Evolutionary conservation across 352 stramenopile species (phyloP), one percentile per base, ranked within the genome.

Genomic region (Phytophthora agathidicida): DNA sequence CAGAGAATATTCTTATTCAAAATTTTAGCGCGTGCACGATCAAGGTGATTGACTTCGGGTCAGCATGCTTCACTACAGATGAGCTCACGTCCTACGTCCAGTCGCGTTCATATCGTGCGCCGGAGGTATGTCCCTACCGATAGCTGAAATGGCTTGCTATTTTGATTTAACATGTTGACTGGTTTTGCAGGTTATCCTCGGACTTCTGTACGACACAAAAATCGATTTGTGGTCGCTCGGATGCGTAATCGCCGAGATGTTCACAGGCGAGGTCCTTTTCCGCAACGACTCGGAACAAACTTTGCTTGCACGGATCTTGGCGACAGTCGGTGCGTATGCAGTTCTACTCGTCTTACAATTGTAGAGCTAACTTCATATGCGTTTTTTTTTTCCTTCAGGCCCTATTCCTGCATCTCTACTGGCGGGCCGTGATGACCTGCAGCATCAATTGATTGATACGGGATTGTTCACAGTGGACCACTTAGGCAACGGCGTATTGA

Each of bases 1-100:
- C 97, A 1, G 97, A 99, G 68, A 99, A 99, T 77, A 98, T 99
- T 55, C 63, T 91, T 2, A 83, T 91, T 26, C 77, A 78, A 65
- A 91, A 85, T 65, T 88, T 91, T 96, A 75, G 73, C 96, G 72
- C 83, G 75, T 98, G 91, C 68, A 91, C 83, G 7, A 89, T 99
- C 58, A 73, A 94, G 89, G 83, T 99, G 14, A 99, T 99, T 68
- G 98, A 99, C 75, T 99, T 99, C 86, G 98, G 97, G 10, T 98
- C 89, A 2, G 97, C 91, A 1, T 99, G 97, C 83, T 94, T 96
- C 45, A 89, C 87, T 36, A 94, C 96, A 31, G 96, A 98, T 51
- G 94, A 96, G 20, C 86, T 98, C 45, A 98, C 98, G 46, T 97
- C 93, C 3, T 99, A 99, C 74, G 98, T 99, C 35, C 97, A 99